These are phyloP conservation scores for Talaromyces sp. DNA, from an alignment of 2,329 filamentous ascomycete genomes.

Conservation along the genomic window DNA sequence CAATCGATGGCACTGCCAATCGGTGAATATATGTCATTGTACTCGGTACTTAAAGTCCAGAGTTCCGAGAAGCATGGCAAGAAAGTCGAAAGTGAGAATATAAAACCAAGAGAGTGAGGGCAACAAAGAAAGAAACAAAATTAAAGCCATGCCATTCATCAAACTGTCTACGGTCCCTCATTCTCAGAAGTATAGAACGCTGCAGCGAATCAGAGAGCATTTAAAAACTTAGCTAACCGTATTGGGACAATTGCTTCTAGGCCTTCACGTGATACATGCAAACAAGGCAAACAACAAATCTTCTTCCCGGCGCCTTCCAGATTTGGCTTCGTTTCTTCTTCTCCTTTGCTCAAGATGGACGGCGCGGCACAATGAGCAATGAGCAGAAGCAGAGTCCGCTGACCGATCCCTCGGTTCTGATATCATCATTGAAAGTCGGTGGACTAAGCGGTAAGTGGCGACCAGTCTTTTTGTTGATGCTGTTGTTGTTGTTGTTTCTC, in stretches of 20 bases:
- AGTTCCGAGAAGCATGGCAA: not conserved
- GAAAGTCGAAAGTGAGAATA: not conserved
- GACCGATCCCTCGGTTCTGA: constrained; percentile 16
- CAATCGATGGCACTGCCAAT: too few species aligned
- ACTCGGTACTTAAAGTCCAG: not conserved
- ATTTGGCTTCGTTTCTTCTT: not conserved
- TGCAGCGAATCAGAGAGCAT: not conserved
- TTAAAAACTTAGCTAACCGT: not conserved
- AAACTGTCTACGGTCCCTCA: too few species aligned
- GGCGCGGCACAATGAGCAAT: not conserved
- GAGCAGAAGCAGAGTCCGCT: constrained; percentile 12
- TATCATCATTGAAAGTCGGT: constrained; percentile 52
- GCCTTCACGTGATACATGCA: constrained; percentile 5
- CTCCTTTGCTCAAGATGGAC: not conserved
- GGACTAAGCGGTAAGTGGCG: constrained; percentile 49
- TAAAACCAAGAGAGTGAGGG: not conserved
- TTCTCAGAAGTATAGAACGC: not conserved
- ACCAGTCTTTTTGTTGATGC: not conserved
- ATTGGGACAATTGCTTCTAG: not conserved
- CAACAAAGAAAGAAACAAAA: not conserved
- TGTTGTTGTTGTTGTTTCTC: not conserved
- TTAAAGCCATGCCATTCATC: not conserved
- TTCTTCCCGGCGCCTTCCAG: not conserved
- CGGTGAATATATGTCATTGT: not conserved
- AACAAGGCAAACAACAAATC: constrained; percentile 8